Evolutionary conservation across 2,329 filamentous ascomycete genomes (phyloP).

Genomic region (Phialophora tarda): DNA sequence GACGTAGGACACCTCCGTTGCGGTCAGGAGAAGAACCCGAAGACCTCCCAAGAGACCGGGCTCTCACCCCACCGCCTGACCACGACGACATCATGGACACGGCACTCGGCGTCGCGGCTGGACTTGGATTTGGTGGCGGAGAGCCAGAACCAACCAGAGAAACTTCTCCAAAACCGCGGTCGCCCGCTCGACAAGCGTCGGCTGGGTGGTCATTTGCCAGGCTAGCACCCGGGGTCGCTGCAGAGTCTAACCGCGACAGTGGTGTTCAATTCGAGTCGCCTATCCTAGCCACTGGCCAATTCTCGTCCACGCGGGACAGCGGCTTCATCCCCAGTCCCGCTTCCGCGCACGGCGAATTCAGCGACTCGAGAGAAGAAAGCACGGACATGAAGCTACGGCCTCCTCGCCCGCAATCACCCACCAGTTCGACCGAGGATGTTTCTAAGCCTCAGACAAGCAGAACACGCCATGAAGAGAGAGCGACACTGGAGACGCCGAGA

Average conservation of each 20-base stretch:
- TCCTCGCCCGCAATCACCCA: conserved; percentile 37
- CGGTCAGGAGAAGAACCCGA: conserved; percentile 37
- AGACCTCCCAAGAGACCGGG: conserved; percentile 37
- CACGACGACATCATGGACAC: conserved; percentile 40
- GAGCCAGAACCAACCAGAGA: conserved; percentile 23
- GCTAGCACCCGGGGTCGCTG: conserved; percentile 15
- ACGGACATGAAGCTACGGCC: conserved; percentile 29
- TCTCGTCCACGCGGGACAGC: conserved; percentile 47
- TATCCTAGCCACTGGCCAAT: conserved; percentile 41
- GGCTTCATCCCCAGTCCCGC: conserved; percentile 48
- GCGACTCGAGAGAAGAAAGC: conserved; percentile 21
- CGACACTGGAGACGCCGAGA: conserved; percentile 28
- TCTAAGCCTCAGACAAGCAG: conserved; percentile 16
- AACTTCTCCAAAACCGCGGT: conserved; percentile 10
- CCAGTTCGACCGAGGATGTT: conserved; percentile 40
- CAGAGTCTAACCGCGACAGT: conserved; percentile 49
- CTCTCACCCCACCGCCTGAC: conserved; percentile 38
- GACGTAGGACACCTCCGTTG: conserved; percentile 36
- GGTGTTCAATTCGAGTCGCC: conserved; percentile 55
- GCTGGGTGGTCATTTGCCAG: conserved; percentile 37
- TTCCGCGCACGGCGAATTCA: conserved; percentile 19
- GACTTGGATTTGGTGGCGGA: conserved; percentile 34
- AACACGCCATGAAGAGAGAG: conserved; percentile 9
- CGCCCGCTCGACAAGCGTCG: conserved; percentile 24
- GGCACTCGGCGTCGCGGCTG: conserved; percentile 39